Conservation (phyloP, 2,329 filamentous ascomycete genomes). For the Emergomyces orientalis region DNA sequence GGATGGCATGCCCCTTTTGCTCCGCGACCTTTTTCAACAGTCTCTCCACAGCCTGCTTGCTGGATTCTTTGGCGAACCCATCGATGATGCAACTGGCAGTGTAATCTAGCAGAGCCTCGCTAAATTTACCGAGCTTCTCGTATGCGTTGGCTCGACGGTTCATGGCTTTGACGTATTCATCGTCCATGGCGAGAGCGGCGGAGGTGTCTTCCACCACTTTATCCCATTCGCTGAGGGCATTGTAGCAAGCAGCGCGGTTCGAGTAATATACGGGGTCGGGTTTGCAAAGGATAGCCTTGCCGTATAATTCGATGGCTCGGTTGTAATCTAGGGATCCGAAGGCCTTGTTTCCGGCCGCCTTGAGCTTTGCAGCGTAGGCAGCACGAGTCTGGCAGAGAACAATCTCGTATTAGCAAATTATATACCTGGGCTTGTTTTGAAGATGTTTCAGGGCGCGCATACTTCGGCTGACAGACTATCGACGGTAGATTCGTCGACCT, state of each 20-base stretch:
- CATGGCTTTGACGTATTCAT: constrained; percentile 93
- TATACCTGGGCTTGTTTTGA: neutral
- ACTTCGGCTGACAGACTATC: constrained; percentile 41
- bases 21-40: constrained; percentile 95
- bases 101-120: constrained; percentile 92
- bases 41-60: constrained; percentile 81
- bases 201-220: constrained; percentile 96
- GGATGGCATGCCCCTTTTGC: constrained; percentile 81
- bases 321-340: constrained; percentile 92
- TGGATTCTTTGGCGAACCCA: constrained; percentile 84
- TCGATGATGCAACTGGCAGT: constrained; percentile 99
- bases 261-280: constrained; percentile 98
- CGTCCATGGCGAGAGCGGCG: constrained; percentile 84
- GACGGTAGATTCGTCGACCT: constrained; percentile 46
- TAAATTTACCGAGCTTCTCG: constrained; percentile 82
- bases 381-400: constrained; percentile 56
- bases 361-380: constrained; percentile 80
- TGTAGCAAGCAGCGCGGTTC: constrained; percentile 95
- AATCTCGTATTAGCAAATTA: constrained; percentile 2
- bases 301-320: constrained; percentile 87
- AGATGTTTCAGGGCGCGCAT: constrained; percentile 14
- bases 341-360: constrained; percentile 91
- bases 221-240: constrained; percentile 84
- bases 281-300: constrained; percentile 92
- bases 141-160: constrained; percentile 96